Evolutionary conservation across 371 early-diverging fungal genomes (phyloP).

Genomic region (Zancudomyces culisetae): DNA sequence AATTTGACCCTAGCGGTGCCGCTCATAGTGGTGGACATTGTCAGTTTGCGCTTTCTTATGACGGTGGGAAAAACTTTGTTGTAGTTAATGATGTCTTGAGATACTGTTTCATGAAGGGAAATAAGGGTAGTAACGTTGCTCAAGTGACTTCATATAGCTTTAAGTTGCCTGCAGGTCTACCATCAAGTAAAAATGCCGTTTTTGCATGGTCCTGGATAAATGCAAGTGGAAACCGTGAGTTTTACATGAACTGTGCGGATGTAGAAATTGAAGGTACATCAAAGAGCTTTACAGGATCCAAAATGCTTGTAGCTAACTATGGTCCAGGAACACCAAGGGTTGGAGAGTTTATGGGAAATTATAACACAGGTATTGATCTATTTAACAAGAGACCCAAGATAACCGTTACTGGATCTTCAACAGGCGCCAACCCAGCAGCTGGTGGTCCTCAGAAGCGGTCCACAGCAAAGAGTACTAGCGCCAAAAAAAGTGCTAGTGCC

Average conservation of each 20-base stretch:
- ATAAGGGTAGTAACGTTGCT: conserved; percentile 6
- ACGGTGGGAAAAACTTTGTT: conserved; percentile 37
- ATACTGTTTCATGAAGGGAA: conserved; percentile 20
- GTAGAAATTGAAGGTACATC: conserved; percentile 26
- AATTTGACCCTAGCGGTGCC: conserved; percentile 21
- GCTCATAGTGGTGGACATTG: conserved; percentile 36
- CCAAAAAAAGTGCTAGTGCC: background rate
- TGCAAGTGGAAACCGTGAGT: conserved; percentile 37
- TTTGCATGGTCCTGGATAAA: conserved; percentile 53
- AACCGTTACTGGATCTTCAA: conserved; percentile 9
- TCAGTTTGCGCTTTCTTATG: conserved; percentile 43
- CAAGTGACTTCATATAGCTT: conserved; percentile 18
- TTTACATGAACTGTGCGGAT: conserved; percentile 47
- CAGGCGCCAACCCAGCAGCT: background rate
- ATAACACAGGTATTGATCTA: conserved; percentile 21
- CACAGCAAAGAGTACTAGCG: background rate
- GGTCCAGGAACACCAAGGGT: conserved; percentile 17
- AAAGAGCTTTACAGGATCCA: conserved; percentile 21
- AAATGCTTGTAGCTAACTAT: conserved; percentile 32
- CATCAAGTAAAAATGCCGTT: conserved; percentile 23
- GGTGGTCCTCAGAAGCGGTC: too few species aligned
- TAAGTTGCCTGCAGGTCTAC: conserved; percentile 31
- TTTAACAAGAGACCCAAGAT: conserved; percentile 16
- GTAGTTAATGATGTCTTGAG: conserved; percentile 32
- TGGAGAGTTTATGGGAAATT: conserved; percentile 25